Evolutionary conservation across 495 filamentous ascomycete genomes (phyloP).

Genomic region (Aspergillus olivimuriae): DNA sequence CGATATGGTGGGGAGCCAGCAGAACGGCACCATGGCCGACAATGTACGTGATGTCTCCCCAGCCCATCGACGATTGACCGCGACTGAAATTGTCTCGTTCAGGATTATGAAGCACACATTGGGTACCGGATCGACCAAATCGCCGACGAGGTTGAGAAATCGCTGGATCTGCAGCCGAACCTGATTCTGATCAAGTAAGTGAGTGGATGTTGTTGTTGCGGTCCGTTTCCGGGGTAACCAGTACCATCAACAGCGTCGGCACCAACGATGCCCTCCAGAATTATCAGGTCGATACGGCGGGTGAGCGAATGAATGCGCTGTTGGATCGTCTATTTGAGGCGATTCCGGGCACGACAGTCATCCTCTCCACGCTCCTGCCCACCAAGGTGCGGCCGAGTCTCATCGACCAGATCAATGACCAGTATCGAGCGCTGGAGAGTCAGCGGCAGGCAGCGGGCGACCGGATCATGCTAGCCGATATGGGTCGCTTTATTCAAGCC

Average conservation of each 20-base stretch:
- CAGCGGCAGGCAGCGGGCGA: background rate
- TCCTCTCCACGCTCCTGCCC: background rate
- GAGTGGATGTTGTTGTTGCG: background rate
- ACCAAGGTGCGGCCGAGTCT: background rate
- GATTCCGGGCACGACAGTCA: background rate
- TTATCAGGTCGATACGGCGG: background rate
- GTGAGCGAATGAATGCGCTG: background rate
- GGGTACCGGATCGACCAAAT: background rate
- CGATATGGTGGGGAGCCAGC: background rate
- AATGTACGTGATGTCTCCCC: background rate
- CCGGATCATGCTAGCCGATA: background rate
- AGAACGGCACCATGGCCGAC: background rate
- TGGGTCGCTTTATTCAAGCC: background rate
- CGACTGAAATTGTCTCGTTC: background rate
- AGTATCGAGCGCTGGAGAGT: background rate
- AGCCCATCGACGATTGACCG: background rate
- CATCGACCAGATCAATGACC: background rate
- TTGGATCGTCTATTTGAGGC: background rate
- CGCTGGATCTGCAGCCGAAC: background rate
- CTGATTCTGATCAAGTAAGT: background rate
- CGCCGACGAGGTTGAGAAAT: background rate
- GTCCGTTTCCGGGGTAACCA: background rate
- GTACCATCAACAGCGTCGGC: background rate
- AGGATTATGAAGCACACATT: background rate
- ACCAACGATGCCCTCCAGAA: background rate